Evolutionary conservation across 352 stramenopile genomes (phyloP).

Genomic region (Phytophthora pini): DNA sequence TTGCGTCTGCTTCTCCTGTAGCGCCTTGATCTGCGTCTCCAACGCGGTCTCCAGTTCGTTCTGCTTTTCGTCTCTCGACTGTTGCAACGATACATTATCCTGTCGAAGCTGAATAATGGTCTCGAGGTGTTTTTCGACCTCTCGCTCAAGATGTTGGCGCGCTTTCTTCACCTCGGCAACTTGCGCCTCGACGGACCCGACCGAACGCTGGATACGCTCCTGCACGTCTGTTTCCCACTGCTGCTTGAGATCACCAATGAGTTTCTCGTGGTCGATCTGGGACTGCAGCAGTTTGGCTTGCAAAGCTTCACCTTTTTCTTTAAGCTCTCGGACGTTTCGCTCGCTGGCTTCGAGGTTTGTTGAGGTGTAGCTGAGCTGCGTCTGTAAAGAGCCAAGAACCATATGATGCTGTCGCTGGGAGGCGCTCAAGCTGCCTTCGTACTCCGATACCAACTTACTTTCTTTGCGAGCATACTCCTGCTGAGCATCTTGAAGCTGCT

Average conservation of each 20-base stretch:
- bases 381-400: slow-evolving; percentile 43
- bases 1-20: slow-evolving; percentile 53
- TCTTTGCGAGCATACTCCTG: slow-evolving; percentile 57
- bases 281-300: slow-evolving; percentile 57
- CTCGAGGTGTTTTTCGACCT: slow-evolving; percentile 70
- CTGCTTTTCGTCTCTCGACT: slow-evolving; percentile 47
- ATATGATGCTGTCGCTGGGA: slow-evolving; percentile 53
- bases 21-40: slow-evolving; percentile 46
- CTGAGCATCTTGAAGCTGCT: slow-evolving; percentile 55
- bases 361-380: slow-evolving; percentile 48
- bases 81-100: slow-evolving; percentile 61
- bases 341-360: slow-evolving; percentile 50
- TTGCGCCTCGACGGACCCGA: slow-evolving; percentile 64
- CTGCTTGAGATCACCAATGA: slow-evolving; percentile 53
- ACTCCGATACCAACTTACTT: slow-evolving; percentile 34
- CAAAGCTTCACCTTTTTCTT: slow-evolving; percentile 54
- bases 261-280: slow-evolving; percentile 64
- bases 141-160: slow-evolving; percentile 60
- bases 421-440: slow-evolving; percentile 46
- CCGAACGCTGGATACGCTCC: slow-evolving; percentile 61
- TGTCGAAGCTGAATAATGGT: slow-evolving; percentile 61
- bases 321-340: slow-evolving; percentile 31
- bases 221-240: slow-evolving; percentile 62
- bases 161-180: slow-evolving; percentile 71
- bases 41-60: slow-evolving; percentile 39